Conservation (phyloP, 768 basidiomycete genomes). For the Lactifluus hygrophoroides region DNA sequence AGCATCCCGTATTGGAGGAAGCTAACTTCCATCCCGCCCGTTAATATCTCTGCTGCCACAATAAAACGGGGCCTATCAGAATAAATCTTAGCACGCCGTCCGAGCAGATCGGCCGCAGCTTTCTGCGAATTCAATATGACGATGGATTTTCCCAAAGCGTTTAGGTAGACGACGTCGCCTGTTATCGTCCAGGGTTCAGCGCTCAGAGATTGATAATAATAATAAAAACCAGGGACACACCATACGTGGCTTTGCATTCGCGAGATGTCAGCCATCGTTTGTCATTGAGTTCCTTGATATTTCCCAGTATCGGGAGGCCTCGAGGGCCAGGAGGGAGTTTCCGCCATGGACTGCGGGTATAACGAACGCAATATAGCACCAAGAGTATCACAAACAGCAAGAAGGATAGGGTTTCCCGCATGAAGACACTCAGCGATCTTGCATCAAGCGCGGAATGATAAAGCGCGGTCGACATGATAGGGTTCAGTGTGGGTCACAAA, state of each 20-base stretch:
- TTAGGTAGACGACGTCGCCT: conserved; percentile 38
- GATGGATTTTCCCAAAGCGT: conserved; percentile 35
- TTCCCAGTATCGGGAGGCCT: conserved; percentile 15
- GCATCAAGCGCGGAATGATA: not conserved
- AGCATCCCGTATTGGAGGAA: conserved; percentile 13
- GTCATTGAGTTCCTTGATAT: conserved; percentile 11
- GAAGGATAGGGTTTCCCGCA: not conserved
- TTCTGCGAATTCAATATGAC: conserved; percentile 40
- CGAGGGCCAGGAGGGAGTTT: conserved; percentile 18
- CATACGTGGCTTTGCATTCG: conserved; percentile 10
- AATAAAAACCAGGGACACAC: not conserved
- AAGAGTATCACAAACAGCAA: not conserved
- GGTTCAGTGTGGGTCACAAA: not conserved
- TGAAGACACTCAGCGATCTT: not conserved
- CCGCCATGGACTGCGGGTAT: conserved; percentile 15
- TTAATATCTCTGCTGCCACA: conserved; percentile 17
- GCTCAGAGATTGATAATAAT: not conserved
- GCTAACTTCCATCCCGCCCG: conserved; percentile 15
- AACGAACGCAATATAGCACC: conserved; percentile 1
- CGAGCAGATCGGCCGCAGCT: conserved; percentile 39
- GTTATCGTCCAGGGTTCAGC: not conserved
- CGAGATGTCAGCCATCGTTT: conserved; percentile 13
- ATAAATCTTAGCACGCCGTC: conserved; percentile 39
- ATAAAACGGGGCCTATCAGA: conserved; percentile 39
- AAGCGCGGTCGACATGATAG: conserved; percentile 5